These are phyloP conservation scores for Nigrospora sphaerica DNA, from an alignment of 2,329 filamentous ascomycete genomes.

Conservation along the genomic window DNA sequence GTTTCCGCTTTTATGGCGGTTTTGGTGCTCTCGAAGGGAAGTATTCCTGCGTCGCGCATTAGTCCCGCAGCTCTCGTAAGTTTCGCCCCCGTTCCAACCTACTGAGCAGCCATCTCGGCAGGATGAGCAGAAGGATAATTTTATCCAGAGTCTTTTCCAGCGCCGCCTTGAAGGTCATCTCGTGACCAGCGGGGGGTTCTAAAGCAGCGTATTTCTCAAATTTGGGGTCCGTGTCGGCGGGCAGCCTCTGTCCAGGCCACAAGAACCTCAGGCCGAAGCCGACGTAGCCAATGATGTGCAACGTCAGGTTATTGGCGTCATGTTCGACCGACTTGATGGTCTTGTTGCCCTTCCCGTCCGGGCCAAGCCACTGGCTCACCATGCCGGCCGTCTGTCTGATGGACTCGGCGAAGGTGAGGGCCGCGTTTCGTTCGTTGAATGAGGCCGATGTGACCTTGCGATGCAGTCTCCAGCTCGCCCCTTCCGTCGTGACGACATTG, in stretches of 20 bases:
- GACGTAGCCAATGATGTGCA: conserved; percentile 56
- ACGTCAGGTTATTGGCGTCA: conserved; percentile 57
- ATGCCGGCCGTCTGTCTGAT: conserved; percentile 57
- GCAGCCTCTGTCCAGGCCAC: conserved; percentile 55
- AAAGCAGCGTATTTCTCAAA: conserved; percentile 39
- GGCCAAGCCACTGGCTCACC: conserved; percentile 48
- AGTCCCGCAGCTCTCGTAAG: conserved; percentile 1
- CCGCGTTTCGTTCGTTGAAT: conserved; percentile 72
- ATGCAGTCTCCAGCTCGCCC: conserved; percentile 62
- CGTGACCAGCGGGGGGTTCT: conserved; percentile 43
- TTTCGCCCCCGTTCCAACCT: conserved; percentile 15
- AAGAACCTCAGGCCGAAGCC: conserved; percentile 60
- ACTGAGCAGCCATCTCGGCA: conserved; percentile 50
- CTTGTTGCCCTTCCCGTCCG: conserved; percentile 28
- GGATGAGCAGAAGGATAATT: conserved; percentile 54
- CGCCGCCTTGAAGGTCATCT: conserved; percentile 59
- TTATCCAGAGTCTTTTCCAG: conserved; percentile 55
- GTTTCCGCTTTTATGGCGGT: conserved; percentile 45
- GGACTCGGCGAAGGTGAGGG: conserved; percentile 56
- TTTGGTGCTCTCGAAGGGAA: conserved; percentile 45
- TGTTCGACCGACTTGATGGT: conserved; percentile 50
- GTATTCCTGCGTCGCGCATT: conserved; percentile 19
- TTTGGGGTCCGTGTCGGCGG: conserved; percentile 32
- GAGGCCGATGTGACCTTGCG: conserved; percentile 64
- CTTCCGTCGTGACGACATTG: conserved; percentile 67